phyloP scores from a whole-genome alignment of 805 yeast genomes.

The Saturnispora ahearnii region DNA sequence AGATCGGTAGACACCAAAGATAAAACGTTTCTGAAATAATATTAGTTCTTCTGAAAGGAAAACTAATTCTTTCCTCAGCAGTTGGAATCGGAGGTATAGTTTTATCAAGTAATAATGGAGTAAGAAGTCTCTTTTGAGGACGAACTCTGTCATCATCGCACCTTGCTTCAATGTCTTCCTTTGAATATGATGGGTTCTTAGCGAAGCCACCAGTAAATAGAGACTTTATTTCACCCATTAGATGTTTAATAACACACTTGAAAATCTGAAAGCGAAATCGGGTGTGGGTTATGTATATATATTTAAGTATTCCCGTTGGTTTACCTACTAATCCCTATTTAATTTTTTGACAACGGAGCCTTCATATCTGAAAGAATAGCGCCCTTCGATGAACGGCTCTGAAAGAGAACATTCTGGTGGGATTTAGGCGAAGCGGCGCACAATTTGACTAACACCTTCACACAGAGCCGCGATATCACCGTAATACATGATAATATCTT shows the following conservation, averaged over 20 bases:
- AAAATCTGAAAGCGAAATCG: too few relatives aligned
- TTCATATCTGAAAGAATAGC: background rate
- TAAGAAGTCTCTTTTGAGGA: slow-evolving; percentile 30
- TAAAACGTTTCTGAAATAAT: slow-evolving; percentile 39
- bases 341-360: background rate
- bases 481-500: too few relatives aligned
- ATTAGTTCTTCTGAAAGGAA: slow-evolving; percentile 35
- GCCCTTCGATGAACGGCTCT: too few relatives aligned
- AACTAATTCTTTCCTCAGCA: slow-evolving; percentile 39
- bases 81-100: slow-evolving; percentile 45
- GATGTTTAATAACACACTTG: background rate
- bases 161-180: slow-evolving; percentile 15
- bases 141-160: slow-evolving; percentile 16
- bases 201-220: slow-evolving; percentile 6
- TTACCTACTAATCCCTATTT: background rate
- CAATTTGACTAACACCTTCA: too few relatives aligned
- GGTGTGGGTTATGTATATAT: background rate
- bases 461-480: too few relatives aligned
- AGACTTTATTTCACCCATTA: slow-evolving; percentile 2
- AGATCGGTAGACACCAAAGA: slow-evolving; percentile 60
- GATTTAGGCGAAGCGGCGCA: too few relatives aligned
- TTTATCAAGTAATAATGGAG: slow-evolving; percentile 25
- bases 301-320: background rate
- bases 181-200: slow-evolving; percentile 3
- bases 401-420: too few relatives aligned